These are phyloP conservation scores for Fragaria iinumae DNA, from an alignment of 306 rosid genomes.

Conservation along the genomic window DNA sequence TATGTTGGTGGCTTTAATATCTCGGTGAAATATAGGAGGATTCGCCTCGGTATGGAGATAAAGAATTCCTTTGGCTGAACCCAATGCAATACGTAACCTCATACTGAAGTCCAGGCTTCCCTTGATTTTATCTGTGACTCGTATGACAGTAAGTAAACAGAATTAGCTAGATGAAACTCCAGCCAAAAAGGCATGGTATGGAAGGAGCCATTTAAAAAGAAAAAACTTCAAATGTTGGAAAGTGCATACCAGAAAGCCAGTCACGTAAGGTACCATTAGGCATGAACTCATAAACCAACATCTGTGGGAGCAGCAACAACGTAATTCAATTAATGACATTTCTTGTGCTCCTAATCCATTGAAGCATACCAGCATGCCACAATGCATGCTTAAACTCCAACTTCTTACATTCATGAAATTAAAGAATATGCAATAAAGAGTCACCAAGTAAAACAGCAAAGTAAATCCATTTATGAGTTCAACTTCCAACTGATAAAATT, in stretches of 20 bases:
- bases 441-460: neutral
- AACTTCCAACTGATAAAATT: neutral
- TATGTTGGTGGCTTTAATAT: constrained; percentile 86
- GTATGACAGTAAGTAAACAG: constrained; percentile 20
- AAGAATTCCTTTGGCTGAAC: constrained; percentile 78
- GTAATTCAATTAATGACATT: neutral
- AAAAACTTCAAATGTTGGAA: neutral
- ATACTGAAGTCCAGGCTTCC: constrained; percentile 45
- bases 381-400: neutral
- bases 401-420: neutral
- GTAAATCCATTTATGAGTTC: neutral
- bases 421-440: neutral
- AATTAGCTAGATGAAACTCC: neutral
- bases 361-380: neutral
- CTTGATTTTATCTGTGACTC: constrained; percentile 43
- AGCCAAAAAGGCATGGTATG: constrained; percentile 9
- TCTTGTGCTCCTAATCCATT: neutral
- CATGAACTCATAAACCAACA: constrained; percentile 91
- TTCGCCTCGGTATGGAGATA: constrained; percentile 91
- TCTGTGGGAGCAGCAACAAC: constrained; percentile 50
- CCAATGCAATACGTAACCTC: constrained; percentile 73
- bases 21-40: constrained; percentile 95
- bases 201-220: constrained; percentile 1
- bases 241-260: constrained; percentile 69
- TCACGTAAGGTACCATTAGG: constrained; percentile 83